Conservation (phyloP, 108 stramenopile species). For the Mayamaea pseudoterrestris region DNA sequence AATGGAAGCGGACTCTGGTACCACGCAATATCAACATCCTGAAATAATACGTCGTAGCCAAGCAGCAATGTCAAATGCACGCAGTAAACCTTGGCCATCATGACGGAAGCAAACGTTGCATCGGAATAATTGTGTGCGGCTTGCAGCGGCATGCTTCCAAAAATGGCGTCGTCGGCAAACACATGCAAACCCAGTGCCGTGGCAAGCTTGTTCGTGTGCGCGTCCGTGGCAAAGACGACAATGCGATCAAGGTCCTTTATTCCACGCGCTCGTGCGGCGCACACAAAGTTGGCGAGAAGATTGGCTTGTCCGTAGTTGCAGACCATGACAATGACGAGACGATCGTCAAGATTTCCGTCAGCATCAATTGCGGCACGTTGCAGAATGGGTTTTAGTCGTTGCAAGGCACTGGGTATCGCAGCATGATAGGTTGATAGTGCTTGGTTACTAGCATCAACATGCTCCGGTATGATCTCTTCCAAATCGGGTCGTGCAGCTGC, state of each 20-base stretch:
- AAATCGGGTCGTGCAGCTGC: too few relatives aligned
- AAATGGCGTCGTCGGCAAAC: slow-evolving; percentile 19
- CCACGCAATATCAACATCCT: slow-evolving; percentile 66
- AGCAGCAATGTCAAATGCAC: slow-evolving; percentile 48
- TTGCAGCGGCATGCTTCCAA: slow-evolving; percentile 36
- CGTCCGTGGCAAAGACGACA: slow-evolving; percentile 19
- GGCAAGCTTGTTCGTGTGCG: slow-evolving; percentile 7
- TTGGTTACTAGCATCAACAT: not conserved
- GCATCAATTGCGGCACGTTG: not conserved
- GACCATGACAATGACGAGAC: slow-evolving; percentile 46
- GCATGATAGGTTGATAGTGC: not conserved
- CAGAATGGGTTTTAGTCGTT: not conserved
- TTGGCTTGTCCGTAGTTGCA: slow-evolving; percentile 43
- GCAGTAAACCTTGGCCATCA: slow-evolving; percentile 76
- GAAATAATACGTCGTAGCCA: slow-evolving; percentile 77
- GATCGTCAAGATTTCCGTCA: slow-evolving; percentile 13
- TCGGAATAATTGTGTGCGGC: slow-evolving; percentile 63
- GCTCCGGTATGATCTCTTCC: not conserved
- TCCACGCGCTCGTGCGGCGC: slow-evolving; percentile 12
- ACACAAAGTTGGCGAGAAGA: slow-evolving; percentile 47
- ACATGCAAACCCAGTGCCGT: slow-evolving; percentile 5
- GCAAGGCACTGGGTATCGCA: too few relatives aligned
- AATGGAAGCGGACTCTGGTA: slow-evolving; percentile 46
- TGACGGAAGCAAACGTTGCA: slow-evolving; percentile 54
- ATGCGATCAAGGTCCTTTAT: slow-evolving; percentile 4